phyloP scores from a whole-genome alignment of 2,329 filamentous ascomycete species.

The Talaromyces sp. region DNA sequence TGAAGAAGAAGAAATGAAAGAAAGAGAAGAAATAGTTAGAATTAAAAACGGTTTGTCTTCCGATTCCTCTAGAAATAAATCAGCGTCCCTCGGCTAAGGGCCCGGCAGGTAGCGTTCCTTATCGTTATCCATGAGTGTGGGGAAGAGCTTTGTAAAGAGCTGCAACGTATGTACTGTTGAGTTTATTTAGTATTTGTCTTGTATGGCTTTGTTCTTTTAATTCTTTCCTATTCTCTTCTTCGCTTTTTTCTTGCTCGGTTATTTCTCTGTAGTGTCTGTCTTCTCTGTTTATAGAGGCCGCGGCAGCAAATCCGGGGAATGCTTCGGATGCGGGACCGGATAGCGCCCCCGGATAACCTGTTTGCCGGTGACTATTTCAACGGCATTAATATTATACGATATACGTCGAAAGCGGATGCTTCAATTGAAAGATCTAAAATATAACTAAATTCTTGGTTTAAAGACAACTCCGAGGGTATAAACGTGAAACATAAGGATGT shows the following conservation, averaged over 20 bases:
- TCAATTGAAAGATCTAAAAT: neutral
- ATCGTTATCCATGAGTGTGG: neutral
- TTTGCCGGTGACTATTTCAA: neutral
- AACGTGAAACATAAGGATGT: neutral
- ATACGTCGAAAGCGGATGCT: too few species aligned
- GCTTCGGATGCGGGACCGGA: slow-evolving; percentile 8
- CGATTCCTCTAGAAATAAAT: slow-evolving; percentile 3
- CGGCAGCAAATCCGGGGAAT: neutral
- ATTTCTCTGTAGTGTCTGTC: slow-evolving; percentile 5
- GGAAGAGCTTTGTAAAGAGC: neutral
- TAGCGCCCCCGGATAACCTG: slow-evolving; percentile 1
- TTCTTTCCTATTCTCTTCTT: neutral
- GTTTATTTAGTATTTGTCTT: neutral
- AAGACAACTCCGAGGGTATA: neutral
- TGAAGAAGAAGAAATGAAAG: neutral
- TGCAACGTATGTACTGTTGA: neutral
- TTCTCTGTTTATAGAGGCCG: neutral
- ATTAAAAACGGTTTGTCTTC: slow-evolving; percentile 16
- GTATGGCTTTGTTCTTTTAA: neutral
- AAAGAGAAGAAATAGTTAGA: neutral
- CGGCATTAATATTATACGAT: too few species aligned
- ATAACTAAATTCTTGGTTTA: neutral
- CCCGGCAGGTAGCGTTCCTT: neutral
- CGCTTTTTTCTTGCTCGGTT: neutral
- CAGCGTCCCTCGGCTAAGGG: slow-evolving; percentile 27